Base-by-base conservation (phyloP, 805 yeast species). In the Ogataea ganodermae region DNA sequence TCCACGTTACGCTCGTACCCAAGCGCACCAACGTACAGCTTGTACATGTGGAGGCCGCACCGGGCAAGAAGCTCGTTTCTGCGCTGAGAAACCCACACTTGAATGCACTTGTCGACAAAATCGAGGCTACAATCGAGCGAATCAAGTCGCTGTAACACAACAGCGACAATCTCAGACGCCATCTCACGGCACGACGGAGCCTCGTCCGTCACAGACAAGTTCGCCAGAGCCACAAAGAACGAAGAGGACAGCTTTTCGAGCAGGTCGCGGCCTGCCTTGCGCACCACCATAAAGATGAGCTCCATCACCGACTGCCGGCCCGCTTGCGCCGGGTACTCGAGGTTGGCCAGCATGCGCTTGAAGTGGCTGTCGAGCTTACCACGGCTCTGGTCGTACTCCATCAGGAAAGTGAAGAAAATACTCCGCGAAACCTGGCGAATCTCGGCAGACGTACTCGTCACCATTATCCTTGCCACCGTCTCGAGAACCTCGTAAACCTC, bases 281-380 rank as follows among this genome's bases (percentile, higher is more conserved):
- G 72, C 14, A 92, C 72, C 45, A 94, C 74, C 54, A 81, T 70
- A 58, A 84, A 86, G 39, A 92, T 72, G 59, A 92, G 72, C 59
- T 94, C 98, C 87, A 94, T 79, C 2, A 89, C 96, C 0, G 97
- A 88, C 55, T 85, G 84, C 44, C 97, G 75, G 44, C 99, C 99
- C 35, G 80, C 75, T 48, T 86, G 86, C 3, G 96, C 83, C 4
- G 95, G 91, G 62, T 94, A 94, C 20, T 82, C 76, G 53, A 94
- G 70, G 63, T 94, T 94, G 46, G 80, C 80, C 7, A 91, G 86
- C 66, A 94, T 73, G 61, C 85, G 83, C 53, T 84, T 81, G 68
- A 92, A 84, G 54, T 89, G 95, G 57, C 84, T 87, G 53, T 87
- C 94, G 40, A 94, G 65, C 53, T 89, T 79, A 3, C 92, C 90